Evolutionary conservation across 805 yeast species (phyloP), one percentile per base, ranked within the genome.

Genomic region (Candida nitratophila): DNA sequence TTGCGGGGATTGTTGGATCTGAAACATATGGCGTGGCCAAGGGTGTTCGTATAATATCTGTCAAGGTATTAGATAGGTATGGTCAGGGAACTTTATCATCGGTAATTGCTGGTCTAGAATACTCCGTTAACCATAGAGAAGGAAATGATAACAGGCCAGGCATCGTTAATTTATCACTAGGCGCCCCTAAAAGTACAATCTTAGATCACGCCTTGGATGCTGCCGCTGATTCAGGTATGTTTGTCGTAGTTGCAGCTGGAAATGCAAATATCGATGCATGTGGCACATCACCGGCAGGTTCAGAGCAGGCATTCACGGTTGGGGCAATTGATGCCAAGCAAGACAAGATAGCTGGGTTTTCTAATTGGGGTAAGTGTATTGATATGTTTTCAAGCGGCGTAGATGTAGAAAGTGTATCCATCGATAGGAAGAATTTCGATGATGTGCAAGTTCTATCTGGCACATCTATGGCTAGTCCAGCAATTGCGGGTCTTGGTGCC

Each of bases 321-420:
- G 97, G 96, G 1, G 95, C 96, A 3, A 78, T 89, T 41, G 91
- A 88, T 55, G 96, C 86, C 57, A 57, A 73, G 17, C 71, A 71
- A 6, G 95, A 87, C 53, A 53, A 69, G 3, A 69, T 89, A 31
- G 95, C 97, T 0, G 56, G 73, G 12, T 90, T 91, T 54, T 77
- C 93, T n/a, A 90, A 91, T 57, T 86, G 90, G 89, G 97, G 98
- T 0, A 68, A 71, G n/a, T 91, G 97, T 61, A 95, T 90, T 8
- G 88, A 87, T 56, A 70, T 87, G 1, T 83, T 86, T 63, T 88
- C 96, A 0, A 77, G 91, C 40, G 98, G 98, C 0, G 81, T 81
- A 0, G 66, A 68, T 15, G 82, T 88, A 3, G 65, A 69, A 24
- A 82, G 90, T 44, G 68, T 83, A 14, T 69, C 76, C 11, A 66